These are phyloP conservation scores for Fusarium beomiforme DNA, from an alignment of 2,329 filamentous ascomycete species.

Conservation along the genomic window DNA sequence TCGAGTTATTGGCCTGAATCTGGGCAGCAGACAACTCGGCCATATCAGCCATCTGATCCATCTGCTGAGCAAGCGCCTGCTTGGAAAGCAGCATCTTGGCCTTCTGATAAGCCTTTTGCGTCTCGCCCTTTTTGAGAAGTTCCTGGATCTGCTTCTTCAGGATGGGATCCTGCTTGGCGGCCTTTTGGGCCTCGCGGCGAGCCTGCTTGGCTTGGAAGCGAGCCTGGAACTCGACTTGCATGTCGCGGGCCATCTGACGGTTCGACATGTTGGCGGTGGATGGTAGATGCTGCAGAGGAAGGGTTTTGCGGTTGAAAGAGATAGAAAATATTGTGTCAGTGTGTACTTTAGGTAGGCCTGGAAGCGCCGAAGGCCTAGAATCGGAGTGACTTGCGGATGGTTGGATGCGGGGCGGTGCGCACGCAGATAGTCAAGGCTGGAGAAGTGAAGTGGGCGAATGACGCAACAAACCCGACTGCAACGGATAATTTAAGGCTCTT, in stretches of 20 bases:
- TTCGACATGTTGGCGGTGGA: constrained; percentile 61
- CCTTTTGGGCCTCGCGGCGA: constrained; percentile 68
- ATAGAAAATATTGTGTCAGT: constrained; percentile 40
- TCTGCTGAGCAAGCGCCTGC: constrained; percentile 69
- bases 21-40: constrained; percentile 68
- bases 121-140: constrained; percentile 70
- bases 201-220: constrained; percentile 72
- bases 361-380: constrained; percentile 37
- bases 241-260: constrained; percentile 67
- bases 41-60: constrained; percentile 73
- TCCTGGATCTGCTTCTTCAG: constrained; percentile 72
- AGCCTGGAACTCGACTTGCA: constrained; percentile 71
- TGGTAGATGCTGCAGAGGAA: not conserved
- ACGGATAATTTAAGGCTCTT: constrained; percentile 20
- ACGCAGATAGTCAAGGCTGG: constrained; percentile 1
- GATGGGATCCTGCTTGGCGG: constrained; percentile 68
- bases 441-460: constrained; percentile 34
- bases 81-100: constrained; percentile 70
- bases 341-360: constrained; percentile 24
- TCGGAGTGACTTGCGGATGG: constrained; percentile 3
- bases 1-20: constrained; percentile 72
- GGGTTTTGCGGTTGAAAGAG: constrained; percentile 5
- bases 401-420: constrained; percentile 31
- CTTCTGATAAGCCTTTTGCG: constrained; percentile 71
- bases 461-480: constrained; percentile 31